Evolutionary conservation across 2,329 filamentous ascomycete species (phyloP).

Genomic region (Fusarium brevicatenulatum): DNA sequence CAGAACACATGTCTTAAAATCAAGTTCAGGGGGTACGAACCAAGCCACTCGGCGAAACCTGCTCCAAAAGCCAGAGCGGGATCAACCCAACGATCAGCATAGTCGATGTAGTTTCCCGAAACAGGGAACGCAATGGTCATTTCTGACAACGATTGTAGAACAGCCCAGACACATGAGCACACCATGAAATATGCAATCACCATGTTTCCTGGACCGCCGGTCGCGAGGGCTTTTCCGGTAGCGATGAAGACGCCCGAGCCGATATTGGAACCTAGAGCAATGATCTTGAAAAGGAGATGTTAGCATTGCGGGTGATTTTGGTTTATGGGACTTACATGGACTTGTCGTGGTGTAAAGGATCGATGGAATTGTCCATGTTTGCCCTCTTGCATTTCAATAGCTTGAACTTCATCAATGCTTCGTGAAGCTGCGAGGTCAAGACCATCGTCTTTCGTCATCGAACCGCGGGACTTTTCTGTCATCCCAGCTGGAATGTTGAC

Average conservation of each 20-base stretch:
- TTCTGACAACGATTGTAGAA: conserved; percentile 30
- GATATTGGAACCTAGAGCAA: conserved; percentile 33
- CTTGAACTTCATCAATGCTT: conserved; percentile 15
- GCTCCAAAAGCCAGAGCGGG: conserved; percentile 35
- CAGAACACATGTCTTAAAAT: background rate
- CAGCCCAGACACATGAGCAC: conserved; percentile 31
- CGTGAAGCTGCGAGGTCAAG: background rate
- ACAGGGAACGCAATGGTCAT: conserved; percentile 35
- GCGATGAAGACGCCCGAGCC: conserved; percentile 35
- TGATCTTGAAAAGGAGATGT: background rate
- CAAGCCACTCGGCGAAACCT: conserved; percentile 38
- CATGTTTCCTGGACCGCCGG: conserved; percentile 34
- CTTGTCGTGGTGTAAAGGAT: conserved; percentile 34
- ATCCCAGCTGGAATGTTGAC: background rate
- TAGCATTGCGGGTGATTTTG: background rate
- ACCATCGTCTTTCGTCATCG: conserved; percentile 18
- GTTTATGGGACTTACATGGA: conserved; percentile 19
- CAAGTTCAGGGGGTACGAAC: background rate
- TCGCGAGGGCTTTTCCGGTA: conserved; percentile 30
- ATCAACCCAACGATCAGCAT: conserved; percentile 34
- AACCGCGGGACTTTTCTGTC: conserved; percentile 16
- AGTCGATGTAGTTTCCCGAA: conserved; percentile 37
- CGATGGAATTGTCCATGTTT: conserved; percentile 34
- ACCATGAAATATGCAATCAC: conserved; percentile 33
- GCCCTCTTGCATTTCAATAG: conserved; percentile 16